phyloP scores from a whole-genome alignment of 257 asterid species.

The Capsicum pubescens region DNA sequence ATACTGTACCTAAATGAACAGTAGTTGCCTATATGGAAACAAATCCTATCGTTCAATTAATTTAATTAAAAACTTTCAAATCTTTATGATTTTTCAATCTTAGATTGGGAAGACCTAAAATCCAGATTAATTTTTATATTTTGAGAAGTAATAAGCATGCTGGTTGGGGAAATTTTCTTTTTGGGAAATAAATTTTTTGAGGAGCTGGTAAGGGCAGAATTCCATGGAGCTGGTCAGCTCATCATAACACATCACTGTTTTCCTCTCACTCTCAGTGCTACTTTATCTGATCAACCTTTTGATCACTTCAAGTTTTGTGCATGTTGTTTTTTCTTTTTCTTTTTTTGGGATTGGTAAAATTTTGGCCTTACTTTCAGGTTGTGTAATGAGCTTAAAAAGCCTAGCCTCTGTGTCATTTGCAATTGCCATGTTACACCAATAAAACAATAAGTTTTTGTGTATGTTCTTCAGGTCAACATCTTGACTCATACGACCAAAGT shows the following conservation, averaged over 20 bases:
- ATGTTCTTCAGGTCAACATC: slow-evolving; percentile 73
- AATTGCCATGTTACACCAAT: neutral
- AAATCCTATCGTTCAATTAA: neutral
- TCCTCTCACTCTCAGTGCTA: slow-evolving; percentile 16
- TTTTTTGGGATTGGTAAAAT: neutral
- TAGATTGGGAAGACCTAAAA: neutral
- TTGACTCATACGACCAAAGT: slow-evolving; percentile 65
- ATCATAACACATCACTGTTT: neutral
- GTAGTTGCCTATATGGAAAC: neutral
- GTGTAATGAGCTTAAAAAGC: slow-evolving; percentile 2
- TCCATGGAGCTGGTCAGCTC: neutral
- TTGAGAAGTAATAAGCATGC: neutral
- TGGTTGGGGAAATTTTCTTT: neutral
- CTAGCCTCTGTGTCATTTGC: neutral
- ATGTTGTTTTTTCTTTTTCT: neutral
- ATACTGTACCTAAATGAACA: neutral
- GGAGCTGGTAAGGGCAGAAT: slow-evolving; percentile 12
- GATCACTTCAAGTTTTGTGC: slow-evolving; percentile 27
- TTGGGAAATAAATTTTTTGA: neutral
- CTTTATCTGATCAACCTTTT: slow-evolving; percentile 19
- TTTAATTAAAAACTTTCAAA: neutral
- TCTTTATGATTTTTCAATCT: neutral
- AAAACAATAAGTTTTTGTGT: slow-evolving; percentile 27
- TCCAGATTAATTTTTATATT: neutral
- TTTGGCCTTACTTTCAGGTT: neutral